A percentile compares a stretch with the other conserved stretches of the same genome.
Evolutionary conservation across 306 rosid genomes (phyloP).

Genomic region (Castanopsis chinensis): DNA sequence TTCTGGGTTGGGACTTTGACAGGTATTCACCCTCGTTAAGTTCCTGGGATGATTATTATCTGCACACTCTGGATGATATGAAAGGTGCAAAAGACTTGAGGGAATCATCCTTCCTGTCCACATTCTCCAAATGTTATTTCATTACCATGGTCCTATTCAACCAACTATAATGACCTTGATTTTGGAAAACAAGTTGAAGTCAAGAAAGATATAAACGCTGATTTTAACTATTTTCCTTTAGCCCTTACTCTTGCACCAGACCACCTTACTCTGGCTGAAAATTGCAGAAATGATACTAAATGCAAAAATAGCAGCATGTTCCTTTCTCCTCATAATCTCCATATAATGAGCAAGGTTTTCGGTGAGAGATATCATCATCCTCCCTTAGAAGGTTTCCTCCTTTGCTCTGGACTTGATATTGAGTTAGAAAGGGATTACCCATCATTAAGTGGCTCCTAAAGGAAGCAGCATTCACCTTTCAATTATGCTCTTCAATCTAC

Average conservation of each 20-base stretch:
- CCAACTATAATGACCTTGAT: constrained; percentile 32
- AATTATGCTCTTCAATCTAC: constrained; percentile 34
- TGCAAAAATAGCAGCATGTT: constrained; percentile 26
- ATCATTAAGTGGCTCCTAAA: constrained; percentile 32
- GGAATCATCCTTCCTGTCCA: constrained; percentile 36
- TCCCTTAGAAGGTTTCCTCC: constrained; percentile 35
- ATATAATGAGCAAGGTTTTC: constrained; percentile 33
- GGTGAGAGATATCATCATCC: constrained; percentile 23
- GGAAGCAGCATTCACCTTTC: constrained; percentile 30
- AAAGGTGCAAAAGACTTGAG: constrained; percentile 21
- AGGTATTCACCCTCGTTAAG: constrained; percentile 24
- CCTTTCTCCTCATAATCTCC: constrained; percentile 32
- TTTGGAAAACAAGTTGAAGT: constrained; percentile 32
- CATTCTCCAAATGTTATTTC: constrained; percentile 28
- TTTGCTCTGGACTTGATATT: constrained; percentile 34
- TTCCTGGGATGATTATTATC: constrained; percentile 24
- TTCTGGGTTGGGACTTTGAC: constrained; percentile 44
- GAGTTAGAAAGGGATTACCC: constrained; percentile 28
- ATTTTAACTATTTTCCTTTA: constrained; percentile 31
- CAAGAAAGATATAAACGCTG: constrained; percentile 24
- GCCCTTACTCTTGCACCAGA: too few relatives aligned
- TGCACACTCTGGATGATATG: constrained; percentile 22
- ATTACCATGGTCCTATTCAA: constrained; percentile 28
- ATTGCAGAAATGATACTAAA: constrained; percentile 22
- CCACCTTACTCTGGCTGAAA: constrained; percentile 25